Base-by-base conservation (phyloP, 805 yeast genomes). In the Kodamaea nitidulidarum region DNA sequence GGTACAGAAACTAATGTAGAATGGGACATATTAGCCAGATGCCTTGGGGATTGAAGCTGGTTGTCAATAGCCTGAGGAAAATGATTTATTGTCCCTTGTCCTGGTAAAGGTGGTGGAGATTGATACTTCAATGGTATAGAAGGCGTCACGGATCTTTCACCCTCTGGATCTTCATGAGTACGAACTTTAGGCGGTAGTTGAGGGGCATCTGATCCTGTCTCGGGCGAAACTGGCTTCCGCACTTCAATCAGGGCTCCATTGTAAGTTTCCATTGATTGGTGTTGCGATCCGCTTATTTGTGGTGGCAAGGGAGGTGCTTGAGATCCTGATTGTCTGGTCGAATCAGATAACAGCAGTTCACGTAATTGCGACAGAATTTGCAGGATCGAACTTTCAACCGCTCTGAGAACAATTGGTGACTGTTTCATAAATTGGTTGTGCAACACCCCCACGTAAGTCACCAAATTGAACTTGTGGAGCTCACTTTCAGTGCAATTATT, bases 371-470 rank as follows among this genome's bases (percentile, higher is more conserved):
- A 9, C 16, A 14, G 31, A 7, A 27, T 12, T 7, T 15, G 15
- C 16, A 10, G 31, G 8, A 27, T 25, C 14, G 28, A 25, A 9
- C 6, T 11, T 7, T 25, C 28, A 25, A 11, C 15, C 17, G 7
- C n/a, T 30, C 21, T 30, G 7, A 6, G 5, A 4, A 30, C 11
- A 35, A 77, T 71, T 1, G 83, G 81, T 2, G 71, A 63, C 34
- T 71, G 70, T 32, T 54, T 51, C 16, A 62, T 37, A 72, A 47
- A 11, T 63, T 22, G 34, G 3, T 30, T 32, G 20, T 37, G 32
- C 9, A 37, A 10, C 5, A 37, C 49, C 2, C 50, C 47, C 26
- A 67, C 48, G 15, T 73, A 46, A 15, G 49, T 61, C 2, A 58
- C 22, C 14, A 76, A 45, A 36, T 61, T 60, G 40, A 46, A 64